Conservation (phyloP, 1,139 yeast genomes). For the Saccharomyces hybrid region DNA sequence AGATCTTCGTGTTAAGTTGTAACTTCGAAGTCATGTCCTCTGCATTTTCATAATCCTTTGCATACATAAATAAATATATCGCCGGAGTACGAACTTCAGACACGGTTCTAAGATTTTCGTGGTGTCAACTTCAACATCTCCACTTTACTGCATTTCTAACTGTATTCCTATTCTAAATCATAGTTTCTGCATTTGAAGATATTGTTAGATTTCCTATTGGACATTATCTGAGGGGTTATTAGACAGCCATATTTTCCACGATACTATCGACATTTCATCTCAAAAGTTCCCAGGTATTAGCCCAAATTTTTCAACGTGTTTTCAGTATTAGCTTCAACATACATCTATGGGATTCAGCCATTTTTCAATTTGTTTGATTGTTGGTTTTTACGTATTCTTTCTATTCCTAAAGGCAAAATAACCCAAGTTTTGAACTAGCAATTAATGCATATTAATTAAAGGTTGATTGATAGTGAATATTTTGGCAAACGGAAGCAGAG, state of each 20-base stretch:
- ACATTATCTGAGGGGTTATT: neutral
- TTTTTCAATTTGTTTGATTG: conserved; percentile 33
- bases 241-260: neutral
- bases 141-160: too few species aligned
- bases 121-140: too few species aligned
- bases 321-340: conserved; percentile 37
- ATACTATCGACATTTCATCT: neutral
- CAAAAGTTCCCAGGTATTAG: neutral
- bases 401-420: neutral
- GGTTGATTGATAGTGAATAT: neutral
- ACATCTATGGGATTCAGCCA: conserved; percentile 98
- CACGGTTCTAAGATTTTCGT: too few species aligned
- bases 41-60: too few species aligned
- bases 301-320: neutral
- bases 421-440: neutral
- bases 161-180: too few species aligned
- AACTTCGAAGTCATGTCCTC: too few species aligned
- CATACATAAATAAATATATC: too few species aligned
- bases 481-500: neutral
- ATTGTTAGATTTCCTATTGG: neutral
- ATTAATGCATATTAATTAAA: neutral
- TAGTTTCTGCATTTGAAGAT: too few species aligned
- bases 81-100: too few species aligned
- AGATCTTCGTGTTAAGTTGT: too few species aligned
- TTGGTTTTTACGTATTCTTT: neutral